Percentiles rank a stretch among this genome's conserved stretches.
Evolutionary conservation across 108 stramenopile species (phyloP).

Genomic region (Asterionellopsis glacialis): DNA sequence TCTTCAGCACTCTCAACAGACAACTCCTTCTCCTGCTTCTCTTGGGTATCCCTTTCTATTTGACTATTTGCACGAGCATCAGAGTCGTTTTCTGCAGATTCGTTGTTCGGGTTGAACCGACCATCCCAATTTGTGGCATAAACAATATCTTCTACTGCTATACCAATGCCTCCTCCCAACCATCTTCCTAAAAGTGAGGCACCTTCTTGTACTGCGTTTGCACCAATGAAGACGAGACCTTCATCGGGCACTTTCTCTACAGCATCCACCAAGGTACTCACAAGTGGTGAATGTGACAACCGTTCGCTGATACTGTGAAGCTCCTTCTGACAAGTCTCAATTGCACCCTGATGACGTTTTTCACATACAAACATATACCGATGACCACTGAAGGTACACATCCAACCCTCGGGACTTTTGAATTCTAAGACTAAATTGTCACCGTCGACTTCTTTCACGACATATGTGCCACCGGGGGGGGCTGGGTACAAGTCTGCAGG

Average conservation of each 20-base stretch:
- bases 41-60: constrained; percentile 12
- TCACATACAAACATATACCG: constrained; percentile 59
- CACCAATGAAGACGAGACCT: constrained; percentile 57
- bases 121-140: constrained; percentile 81
- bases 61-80: neutral
- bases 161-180: constrained; percentile 60
- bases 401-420: constrained; percentile 69
- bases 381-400: constrained; percentile 62
- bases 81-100: neutral
- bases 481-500: constrained; percentile 68
- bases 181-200: constrained; percentile 53
- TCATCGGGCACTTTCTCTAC: constrained; percentile 58
- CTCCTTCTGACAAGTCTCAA: constrained; percentile 60
- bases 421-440: constrained; percentile 59
- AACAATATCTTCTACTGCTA: constrained; percentile 53
- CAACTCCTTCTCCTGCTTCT: neutral
- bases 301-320: constrained; percentile 53
- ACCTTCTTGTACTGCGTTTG: constrained; percentile 38
- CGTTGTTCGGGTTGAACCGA: constrained; percentile 30
- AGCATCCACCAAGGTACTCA: constrained; percentile 40
- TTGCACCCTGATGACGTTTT: constrained; percentile 49
- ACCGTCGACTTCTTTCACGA: constrained; percentile 44
- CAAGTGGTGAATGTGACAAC: constrained; percentile 60
- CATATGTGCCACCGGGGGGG: constrained; percentile 32
- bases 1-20: neutral